Percentiles rank a stretch among this genome's conserved stretches.
phyloP scores from a whole-genome alignment of 2,329 filamentous ascomycete species.

The Juglanconis juglandina region DNA sequence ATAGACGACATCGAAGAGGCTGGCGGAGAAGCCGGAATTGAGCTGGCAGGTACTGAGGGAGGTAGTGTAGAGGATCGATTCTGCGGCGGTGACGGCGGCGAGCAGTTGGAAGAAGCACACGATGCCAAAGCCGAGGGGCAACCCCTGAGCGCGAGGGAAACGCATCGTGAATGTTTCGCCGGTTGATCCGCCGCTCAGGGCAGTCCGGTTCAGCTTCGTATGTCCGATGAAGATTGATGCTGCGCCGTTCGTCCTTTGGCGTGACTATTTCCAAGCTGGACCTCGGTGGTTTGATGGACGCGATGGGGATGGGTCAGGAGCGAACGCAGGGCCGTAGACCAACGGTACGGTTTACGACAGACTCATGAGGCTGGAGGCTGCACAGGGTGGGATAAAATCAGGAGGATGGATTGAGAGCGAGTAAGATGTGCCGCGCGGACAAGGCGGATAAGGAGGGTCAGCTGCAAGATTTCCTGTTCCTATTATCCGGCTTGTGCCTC shows the following conservation, averaged over 20 bases:
- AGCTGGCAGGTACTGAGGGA: constrained; percentile 73
- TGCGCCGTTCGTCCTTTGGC: not conserved
- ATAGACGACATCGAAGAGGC: constrained; percentile 73
- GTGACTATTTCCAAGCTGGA: too few species aligned
- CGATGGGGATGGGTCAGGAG: too few species aligned
- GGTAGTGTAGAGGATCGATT: constrained; percentile 36
- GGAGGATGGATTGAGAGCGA: too few species aligned
- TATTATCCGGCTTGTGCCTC: not conserved
- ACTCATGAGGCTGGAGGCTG: too few species aligned
- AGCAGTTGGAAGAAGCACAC: constrained; percentile 13
- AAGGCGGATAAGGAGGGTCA: too few species aligned
- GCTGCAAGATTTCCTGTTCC: too few species aligned
- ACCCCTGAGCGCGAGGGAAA: constrained; percentile 6
- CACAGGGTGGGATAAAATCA: too few species aligned
- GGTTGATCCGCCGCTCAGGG: not conserved
- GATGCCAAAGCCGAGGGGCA: constrained; percentile 2
- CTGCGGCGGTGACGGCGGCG: constrained; percentile 20
- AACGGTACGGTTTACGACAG: too few species aligned
- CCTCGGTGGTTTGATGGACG: too few species aligned
- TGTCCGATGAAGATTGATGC: not conserved
- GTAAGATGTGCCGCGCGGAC: too few species aligned
- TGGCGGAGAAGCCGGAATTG: constrained; percentile 75
- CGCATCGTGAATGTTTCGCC: constrained; percentile 10
- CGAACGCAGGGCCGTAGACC: too few species aligned
- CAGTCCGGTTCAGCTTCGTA: not conserved